phyloP scores from a whole-genome alignment of 2,329 filamentous ascomycete species.

The Talaromyces amestolkiae region DNA sequence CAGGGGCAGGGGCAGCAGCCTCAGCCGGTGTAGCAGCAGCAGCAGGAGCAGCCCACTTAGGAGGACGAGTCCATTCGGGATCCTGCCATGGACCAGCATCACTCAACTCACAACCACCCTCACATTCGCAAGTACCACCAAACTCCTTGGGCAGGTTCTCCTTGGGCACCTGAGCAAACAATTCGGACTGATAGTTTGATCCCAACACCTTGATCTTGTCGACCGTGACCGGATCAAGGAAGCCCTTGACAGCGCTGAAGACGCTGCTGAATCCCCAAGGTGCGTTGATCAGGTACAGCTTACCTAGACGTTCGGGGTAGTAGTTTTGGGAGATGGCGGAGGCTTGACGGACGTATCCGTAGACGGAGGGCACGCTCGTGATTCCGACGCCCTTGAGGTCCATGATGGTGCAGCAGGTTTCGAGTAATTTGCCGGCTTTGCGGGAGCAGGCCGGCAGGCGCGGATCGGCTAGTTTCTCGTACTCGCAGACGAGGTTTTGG shows the following conservation, averaged over 20 bases:
- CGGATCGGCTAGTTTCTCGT: conserved; percentile 92
- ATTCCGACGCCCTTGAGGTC: conserved; percentile 93
- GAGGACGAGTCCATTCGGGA: conserved; percentile 42
- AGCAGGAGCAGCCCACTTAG: conserved; percentile 43
- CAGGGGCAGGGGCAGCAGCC: conserved; percentile 7
- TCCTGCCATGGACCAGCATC: conserved; percentile 83
- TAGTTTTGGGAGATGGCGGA: conserved; percentile 95
- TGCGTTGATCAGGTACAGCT: conserved; percentile 96
- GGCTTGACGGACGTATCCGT: conserved; percentile 80
- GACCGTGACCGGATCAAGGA: conserved; percentile 94
- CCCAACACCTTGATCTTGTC: conserved; percentile 93
- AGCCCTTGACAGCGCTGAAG: conserved; percentile 84
- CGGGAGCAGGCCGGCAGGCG: conserved; percentile 93
- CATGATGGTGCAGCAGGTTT: conserved; percentile 98
- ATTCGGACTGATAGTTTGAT: conserved; percentile 74
- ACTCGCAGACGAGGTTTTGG: conserved; percentile 93
- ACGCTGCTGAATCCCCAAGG: conserved; percentile 90
- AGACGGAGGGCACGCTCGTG: conserved; percentile 76
- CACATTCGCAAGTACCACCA: conserved; percentile 79
- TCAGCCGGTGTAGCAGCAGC: conserved; percentile 16
- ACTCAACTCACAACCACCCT: conserved; percentile 78
- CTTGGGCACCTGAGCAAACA: conserved; percentile 77
- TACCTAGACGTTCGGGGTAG: conserved; percentile 95
- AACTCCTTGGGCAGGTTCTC: conserved; percentile 89
- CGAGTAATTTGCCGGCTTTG: conserved; percentile 82